phyloP scores from a whole-genome alignment of 139 green algal species.

The Pedinophyceae sp. region DNA sequence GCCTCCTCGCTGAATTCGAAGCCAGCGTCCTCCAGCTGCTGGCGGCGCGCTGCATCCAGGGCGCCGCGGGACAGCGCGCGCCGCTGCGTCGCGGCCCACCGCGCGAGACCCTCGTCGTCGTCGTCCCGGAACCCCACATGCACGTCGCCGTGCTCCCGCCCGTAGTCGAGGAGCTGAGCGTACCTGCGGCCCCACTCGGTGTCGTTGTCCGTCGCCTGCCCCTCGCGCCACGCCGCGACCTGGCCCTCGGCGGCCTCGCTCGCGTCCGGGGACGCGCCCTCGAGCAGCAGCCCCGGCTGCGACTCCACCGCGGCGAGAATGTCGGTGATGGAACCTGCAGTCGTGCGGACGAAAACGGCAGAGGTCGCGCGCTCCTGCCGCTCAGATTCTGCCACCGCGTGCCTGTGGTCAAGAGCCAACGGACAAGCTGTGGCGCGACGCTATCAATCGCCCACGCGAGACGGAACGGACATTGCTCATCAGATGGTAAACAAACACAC shows the following conservation, averaged over 20 bases:
- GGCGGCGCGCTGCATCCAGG: conserved; percentile 28
- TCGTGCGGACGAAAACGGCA: no score
- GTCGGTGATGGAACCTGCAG: no score
- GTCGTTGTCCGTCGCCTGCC: conserved; percentile 28
- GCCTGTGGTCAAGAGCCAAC: no score
- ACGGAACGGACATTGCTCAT: no score
- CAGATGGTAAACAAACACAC: no score
- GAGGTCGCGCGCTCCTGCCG: no score
- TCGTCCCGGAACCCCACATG: conserved; percentile 35
- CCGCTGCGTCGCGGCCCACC: conserved; percentile 19
- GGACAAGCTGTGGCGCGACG: no score
- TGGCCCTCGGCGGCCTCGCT: conserved; percentile 7
- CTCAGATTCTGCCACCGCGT: no score
- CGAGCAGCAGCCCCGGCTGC: conserved; percentile 39
- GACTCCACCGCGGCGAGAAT: conserved; percentile 30
- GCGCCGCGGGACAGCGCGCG: conserved; percentile 6
- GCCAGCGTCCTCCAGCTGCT: conserved; percentile 11
- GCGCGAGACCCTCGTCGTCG: conserved; percentile 33
- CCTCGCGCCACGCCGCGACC: conserved; percentile 36
- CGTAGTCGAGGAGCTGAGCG: conserved; percentile 31
- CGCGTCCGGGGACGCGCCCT: no score
- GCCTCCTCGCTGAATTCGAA: conserved; percentile 47
- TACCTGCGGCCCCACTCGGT: conserved; percentile 29
- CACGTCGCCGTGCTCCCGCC: conserved; percentile 30
- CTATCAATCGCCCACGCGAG: no score